A percentile compares a stretch with the other conserved stretches of the same genome.
Evolutionary conservation across 192 early-diverging fungal species (phyloP).

Genomic region (Podila minutissima): DNA sequence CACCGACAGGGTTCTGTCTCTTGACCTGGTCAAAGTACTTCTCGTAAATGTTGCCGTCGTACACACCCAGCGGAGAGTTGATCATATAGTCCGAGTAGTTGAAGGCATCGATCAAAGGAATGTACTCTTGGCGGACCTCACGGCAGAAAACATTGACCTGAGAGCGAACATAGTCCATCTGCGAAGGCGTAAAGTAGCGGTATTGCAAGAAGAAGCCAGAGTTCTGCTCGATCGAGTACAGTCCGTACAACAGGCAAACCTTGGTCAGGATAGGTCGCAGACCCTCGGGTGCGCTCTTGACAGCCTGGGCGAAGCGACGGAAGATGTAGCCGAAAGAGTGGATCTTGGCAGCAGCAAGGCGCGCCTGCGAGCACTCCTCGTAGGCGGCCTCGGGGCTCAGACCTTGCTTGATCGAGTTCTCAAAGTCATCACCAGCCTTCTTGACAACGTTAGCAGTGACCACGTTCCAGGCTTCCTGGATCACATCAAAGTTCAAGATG

Average conservation of each 20-base stretch:
- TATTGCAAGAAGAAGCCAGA: slow-evolving; percentile 87
- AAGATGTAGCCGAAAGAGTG: slow-evolving; percentile 84
- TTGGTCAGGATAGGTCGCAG: slow-evolving; percentile 70
- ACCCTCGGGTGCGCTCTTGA: slow-evolving; percentile 68
- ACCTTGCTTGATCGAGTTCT: slow-evolving; percentile 67
- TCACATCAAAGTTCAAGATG: slow-evolving; percentile 64
- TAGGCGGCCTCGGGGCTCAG: slow-evolving; percentile 81
- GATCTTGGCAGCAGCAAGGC: slow-evolving; percentile 82
- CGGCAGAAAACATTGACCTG: slow-evolving; percentile 72
- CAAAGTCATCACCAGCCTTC: slow-evolving; percentile 83
- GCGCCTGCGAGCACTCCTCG: slow-evolving; percentile 84
- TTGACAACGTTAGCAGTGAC: slow-evolving; percentile 86
- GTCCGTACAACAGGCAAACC: slow-evolving; percentile 82
- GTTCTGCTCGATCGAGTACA: slow-evolving; percentile 82
- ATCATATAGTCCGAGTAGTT: slow-evolving; percentile 88
- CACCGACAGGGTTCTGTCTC: slow-evolving; percentile 71
- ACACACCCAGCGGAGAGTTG: slow-evolving; percentile 86
- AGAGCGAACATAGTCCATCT: slow-evolving; percentile 75
- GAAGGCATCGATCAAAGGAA: slow-evolving; percentile 87
- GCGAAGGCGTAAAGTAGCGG: slow-evolving; percentile 75
- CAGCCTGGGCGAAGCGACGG: slow-evolving; percentile 82
- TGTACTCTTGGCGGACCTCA: slow-evolving; percentile 75
- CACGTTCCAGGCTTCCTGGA: slow-evolving; percentile 81
- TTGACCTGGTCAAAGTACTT: slow-evolving; percentile 86
- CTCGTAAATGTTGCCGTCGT: slow-evolving; percentile 85